Base-by-base conservation (phyloP, 2,329 filamentous ascomycete species). In the Aspergillus viridinutans region DNA sequence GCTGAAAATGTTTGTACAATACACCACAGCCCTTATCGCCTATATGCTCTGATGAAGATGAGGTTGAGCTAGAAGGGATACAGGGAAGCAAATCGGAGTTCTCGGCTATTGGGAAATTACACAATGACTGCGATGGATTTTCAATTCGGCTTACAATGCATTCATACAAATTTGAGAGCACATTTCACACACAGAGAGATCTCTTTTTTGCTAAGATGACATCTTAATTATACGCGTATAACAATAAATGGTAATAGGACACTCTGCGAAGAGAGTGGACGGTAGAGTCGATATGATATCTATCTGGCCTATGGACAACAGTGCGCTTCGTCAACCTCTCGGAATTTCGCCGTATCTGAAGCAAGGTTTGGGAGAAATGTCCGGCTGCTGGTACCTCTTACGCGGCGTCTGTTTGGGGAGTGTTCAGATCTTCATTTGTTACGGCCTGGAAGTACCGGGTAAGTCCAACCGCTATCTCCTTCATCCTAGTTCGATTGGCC, bases 401-500 rank as follows among this genome's bases (percentile, higher is more conserved):
- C 14, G 23, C 14, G 10, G 26, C 23, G 17, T 47, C 12, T 9
- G 3, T 6, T 25, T 45, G 4, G 20, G 17, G 25, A 28, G 7
- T 35, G 3, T 26, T 42, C 42, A 6, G 10, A 23, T 60, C 28
- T 29, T 60, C 66, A 20, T 56, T 52, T 29, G 60, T 59, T 26
- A 52, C 53, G 35, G 53, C 53, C 28, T 56, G 66, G 50, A 57
- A 72, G 26, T 60, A 57, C 29, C 58, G 52, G 23, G 58, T 57
- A 21, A 73, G 55, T 7, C 59, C 60, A 21, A 56, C 53, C 5
- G 63, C 69, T 20, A 73, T 29, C 49, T 72, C 67, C 50, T 68
- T 72, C 10, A 67, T 58, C 49, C 71, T 63, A 25, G 58, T 68
- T 49, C 74, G 64, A 49, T 76, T 75, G 2, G 63, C 72, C 17